Evolutionary conservation across 2,329 filamentous ascomycete genomes (phyloP).

Genomic region (Colletotrichum orbiculare): DNA sequence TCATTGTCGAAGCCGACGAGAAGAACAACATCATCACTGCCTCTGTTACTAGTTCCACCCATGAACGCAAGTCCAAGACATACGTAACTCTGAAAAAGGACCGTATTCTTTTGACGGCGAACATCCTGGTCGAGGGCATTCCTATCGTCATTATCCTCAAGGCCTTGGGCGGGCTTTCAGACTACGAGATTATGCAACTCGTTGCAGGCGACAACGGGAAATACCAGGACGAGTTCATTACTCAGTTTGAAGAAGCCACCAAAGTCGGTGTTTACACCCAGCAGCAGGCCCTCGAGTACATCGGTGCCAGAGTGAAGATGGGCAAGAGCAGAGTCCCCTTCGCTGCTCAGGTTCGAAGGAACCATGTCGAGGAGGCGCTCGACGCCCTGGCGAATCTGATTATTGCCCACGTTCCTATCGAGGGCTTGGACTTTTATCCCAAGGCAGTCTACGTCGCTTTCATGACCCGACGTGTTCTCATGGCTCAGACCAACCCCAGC

Average conservation of each 20-base stretch:
- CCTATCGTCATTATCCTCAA: conserved; percentile 94
- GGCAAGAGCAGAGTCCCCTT: conserved; percentile 70
- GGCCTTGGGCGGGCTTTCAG: conserved; percentile 91
- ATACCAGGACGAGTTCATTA: conserved; percentile 94
- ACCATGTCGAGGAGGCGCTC: conserved; percentile 89
- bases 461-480: conserved; percentile 96
- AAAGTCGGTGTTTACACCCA: conserved; percentile 90
- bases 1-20: conserved; percentile 92
- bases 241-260: conserved; percentile 94
- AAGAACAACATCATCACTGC: conserved; percentile 96
- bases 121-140: conserved; percentile 92
- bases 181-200: conserved; percentile 93
- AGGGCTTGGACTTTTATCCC: conserved; percentile 93
- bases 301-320: conserved; percentile 89
- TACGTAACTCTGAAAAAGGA: conserved; percentile 97
- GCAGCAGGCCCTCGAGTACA: conserved; percentile 93
- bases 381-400: conserved; percentile 94
- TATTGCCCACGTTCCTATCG: conserved; percentile 92
- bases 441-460: conserved; percentile 96
- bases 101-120: conserved; percentile 88
- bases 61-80: conserved; percentile 97
- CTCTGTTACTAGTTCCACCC: conserved; percentile 96
- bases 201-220: conserved; percentile 87
- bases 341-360: conserved; percentile 68
- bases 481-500: conserved; percentile 90